phyloP scores from a whole-genome alignment of 768 basidiomycete genomes.

The Amanita muscaria region DNA sequence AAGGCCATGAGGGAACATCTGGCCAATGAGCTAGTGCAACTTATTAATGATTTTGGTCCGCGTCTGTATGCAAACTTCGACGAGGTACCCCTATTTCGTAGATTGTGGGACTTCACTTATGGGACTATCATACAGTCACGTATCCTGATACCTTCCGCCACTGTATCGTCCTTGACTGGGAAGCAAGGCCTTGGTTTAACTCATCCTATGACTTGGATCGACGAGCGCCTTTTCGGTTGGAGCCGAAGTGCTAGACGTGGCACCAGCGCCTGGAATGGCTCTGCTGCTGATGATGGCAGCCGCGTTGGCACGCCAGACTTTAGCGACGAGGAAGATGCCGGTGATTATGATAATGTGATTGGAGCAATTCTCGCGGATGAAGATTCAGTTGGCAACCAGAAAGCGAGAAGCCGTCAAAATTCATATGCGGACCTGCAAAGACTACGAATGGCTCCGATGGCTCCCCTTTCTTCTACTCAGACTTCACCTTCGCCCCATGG shows the following conservation, averaged over 20 bases:
- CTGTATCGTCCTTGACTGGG: constrained; percentile 72
- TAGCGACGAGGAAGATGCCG: constrained; percentile 80
- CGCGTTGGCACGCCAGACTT: constrained; percentile 62
- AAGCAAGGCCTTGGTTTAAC: constrained; percentile 74
- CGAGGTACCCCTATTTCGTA: constrained; percentile 36
- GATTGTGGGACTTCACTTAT: constrained; percentile 7
- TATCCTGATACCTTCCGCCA: constrained; percentile 76
- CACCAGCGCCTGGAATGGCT: constrained; percentile 82
- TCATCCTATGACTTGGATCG: constrained; percentile 93
- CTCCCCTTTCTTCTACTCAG: constrained; percentile 12
- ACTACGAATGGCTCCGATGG: constrained; percentile 36
- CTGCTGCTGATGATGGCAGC: constrained; percentile 46
- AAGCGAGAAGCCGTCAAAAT: constrained; percentile 52
- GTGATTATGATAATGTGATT: constrained; percentile 88
- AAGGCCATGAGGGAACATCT: constrained; percentile 66
- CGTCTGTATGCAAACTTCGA: constrained; percentile 83
- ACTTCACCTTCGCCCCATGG: constrained; percentile 13
- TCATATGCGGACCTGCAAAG: constrained; percentile 81
- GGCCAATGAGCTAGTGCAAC: constrained; percentile 74
- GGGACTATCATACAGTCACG: constrained; percentile 42
- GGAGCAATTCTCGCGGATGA: constrained; percentile 49
- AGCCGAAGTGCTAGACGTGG: constrained; percentile 65
- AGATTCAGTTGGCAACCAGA: constrained; percentile 29
- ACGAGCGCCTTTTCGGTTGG: constrained; percentile 93
- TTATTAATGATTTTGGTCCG: constrained; percentile 86